phyloP scores from a whole-genome alignment of 2,329 filamentous ascomycete species.

The Beauveria scarabaeidicola region DNA sequence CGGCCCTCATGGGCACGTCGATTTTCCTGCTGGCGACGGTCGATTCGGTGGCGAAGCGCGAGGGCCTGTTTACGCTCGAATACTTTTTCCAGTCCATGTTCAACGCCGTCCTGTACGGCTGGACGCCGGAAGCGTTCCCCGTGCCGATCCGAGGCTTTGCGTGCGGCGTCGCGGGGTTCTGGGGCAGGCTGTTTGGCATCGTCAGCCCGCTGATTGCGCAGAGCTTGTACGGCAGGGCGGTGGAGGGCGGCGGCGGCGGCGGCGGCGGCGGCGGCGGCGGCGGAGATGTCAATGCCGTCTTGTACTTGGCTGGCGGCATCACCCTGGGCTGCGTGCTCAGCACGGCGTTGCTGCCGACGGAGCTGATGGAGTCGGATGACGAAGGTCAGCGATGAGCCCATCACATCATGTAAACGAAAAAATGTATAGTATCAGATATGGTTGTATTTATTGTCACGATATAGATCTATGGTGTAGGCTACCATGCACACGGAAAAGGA shows the following conservation, averaged over 20 bases:
- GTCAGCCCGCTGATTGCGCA: constrained; percentile 48
- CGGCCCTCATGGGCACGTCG: constrained; percentile 36
- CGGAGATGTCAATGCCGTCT: constrained; percentile 35
- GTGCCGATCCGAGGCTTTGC: constrained; percentile 47
- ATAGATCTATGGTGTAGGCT: neutral
- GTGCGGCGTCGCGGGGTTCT: constrained; percentile 49
- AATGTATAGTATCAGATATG: neutral
- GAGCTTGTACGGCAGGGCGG: constrained; percentile 27
- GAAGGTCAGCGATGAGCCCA: constrained; percentile 13
- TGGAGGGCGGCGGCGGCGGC: constrained; percentile 21
- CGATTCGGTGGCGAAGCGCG: constrained; percentile 27
- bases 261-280: constrained; percentile 21
- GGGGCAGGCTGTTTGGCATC: constrained; percentile 50
- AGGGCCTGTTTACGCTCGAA: constrained; percentile 33
- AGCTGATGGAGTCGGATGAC: constrained; percentile 27
- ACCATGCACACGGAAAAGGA: neutral
- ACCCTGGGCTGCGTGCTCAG: constrained; percentile 43
- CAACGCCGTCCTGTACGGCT: constrained; percentile 30
- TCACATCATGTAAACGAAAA: neutral
- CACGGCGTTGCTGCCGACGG: constrained; percentile 38
- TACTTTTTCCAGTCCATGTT: constrained; percentile 37
- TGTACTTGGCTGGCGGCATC: constrained; percentile 49
- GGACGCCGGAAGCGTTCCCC: constrained; percentile 50
- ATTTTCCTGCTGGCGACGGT: constrained; percentile 38
- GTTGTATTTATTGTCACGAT: neutral